Conservation (phyloP, 2,329 filamentous ascomycete species). For the Penicillium sp. region DNA sequence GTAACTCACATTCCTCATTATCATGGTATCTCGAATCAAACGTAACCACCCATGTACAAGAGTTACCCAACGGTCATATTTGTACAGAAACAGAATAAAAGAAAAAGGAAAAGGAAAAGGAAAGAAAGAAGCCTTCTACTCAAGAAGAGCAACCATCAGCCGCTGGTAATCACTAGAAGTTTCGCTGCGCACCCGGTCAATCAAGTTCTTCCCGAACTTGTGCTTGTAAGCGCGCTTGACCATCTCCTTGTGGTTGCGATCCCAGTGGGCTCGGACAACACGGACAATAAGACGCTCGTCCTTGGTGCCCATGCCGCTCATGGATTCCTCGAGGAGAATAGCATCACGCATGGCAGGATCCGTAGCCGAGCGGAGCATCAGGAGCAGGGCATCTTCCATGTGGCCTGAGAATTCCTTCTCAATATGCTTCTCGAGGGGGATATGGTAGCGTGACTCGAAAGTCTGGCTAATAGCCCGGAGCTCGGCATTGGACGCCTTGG, state of each 20-base stretch:
- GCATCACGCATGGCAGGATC: slow-evolving; percentile 83
- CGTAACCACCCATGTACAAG: background rate
- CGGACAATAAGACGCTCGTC: slow-evolving; percentile 68
- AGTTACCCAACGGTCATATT: background rate
- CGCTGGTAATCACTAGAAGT: slow-evolving; percentile 75
- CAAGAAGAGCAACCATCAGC: slow-evolving; percentile 60
- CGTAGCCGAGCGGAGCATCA: slow-evolving; percentile 65
- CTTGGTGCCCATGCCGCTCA: slow-evolving; percentile 80
- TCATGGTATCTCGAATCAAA: slow-evolving; percentile 1
- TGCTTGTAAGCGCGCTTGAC: slow-evolving; percentile 70
- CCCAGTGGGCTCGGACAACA: slow-evolving; percentile 78
- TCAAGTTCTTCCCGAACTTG: slow-evolving; percentile 59
- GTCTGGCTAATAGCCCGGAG: slow-evolving; percentile 69
- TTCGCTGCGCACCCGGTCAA: slow-evolving; percentile 65
- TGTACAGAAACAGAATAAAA: slow-evolving; percentile 1
- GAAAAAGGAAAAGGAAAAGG: background rate
- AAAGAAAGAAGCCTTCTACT: slow-evolving; percentile 20
- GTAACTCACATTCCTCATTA: slow-evolving; percentile 3
- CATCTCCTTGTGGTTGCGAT: slow-evolving; percentile 62
- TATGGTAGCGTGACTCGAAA: slow-evolving; percentile 65
- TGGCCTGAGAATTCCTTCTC: slow-evolving; percentile 80
- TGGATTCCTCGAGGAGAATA: slow-evolving; percentile 68
- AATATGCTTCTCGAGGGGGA: slow-evolving; percentile 63
- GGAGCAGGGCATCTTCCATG: slow-evolving; percentile 75
- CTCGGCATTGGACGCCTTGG: slow-evolving; percentile 67